phyloP scores from a whole-genome alignment of 129 eudicot species.

The Flaveria sonorensis region DNA sequence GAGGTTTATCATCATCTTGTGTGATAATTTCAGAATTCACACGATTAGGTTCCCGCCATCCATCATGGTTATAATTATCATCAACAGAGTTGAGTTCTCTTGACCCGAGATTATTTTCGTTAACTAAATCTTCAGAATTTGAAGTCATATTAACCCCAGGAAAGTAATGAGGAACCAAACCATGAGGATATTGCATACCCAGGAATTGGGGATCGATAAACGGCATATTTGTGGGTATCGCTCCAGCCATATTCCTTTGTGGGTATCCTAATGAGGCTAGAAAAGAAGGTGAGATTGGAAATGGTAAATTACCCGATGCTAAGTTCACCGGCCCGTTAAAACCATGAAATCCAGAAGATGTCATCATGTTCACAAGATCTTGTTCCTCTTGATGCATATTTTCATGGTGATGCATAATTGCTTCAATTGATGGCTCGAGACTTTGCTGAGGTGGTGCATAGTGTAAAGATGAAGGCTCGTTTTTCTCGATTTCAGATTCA shows the following conservation, averaged over 20 bases:
- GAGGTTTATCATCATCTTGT: conserved; percentile 48
- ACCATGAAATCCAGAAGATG: conserved; percentile 65
- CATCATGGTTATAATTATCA: conserved; percentile 48
- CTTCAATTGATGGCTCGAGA: conserved; percentile 43
- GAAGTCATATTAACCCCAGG: conserved; percentile 53
- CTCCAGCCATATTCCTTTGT: conserved; percentile 64
- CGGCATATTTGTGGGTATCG: conserved; percentile 65
- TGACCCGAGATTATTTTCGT: conserved; percentile 43
- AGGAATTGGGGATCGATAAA: conserved; percentile 60
- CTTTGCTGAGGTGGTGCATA: conserved; percentile 26
- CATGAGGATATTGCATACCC: conserved; percentile 68
- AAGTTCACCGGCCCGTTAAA: conserved; percentile 64
- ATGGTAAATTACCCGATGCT: conserved; percentile 61
- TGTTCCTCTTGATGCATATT: conserved; percentile 81
- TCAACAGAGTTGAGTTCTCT: conserved; percentile 44
- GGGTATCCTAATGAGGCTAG: conserved; percentile 73
- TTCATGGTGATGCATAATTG: conserved; percentile 43
- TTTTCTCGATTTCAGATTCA: conserved; percentile 27
- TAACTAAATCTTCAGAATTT: conserved; percentile 44
- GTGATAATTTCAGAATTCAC: conserved; percentile 41
- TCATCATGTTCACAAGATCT: conserved; percentile 90
- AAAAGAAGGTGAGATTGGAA: conserved; percentile 60
- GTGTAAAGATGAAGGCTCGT: conserved; percentile 35
- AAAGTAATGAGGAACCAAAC: conserved; percentile 67
- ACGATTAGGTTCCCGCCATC: conserved; percentile 63